Conservation (phyloP, 1,284 basidiomycete species). For the Cutaneotrichosporon spelunceum region DNA sequence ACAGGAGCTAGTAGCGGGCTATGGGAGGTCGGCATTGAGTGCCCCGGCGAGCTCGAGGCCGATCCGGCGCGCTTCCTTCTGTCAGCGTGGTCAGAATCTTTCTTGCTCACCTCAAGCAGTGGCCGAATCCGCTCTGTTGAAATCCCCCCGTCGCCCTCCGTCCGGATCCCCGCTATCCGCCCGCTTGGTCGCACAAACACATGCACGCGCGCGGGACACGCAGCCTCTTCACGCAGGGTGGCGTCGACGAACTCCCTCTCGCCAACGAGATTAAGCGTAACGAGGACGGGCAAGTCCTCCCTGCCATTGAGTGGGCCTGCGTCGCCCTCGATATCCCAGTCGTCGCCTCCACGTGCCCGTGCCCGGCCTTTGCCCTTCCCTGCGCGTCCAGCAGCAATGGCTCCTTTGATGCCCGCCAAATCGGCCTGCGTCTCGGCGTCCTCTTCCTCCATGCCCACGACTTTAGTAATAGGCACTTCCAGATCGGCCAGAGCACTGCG, state of each 20-base stretch:
- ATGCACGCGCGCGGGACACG: constrained; percentile 46
- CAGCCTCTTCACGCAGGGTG: constrained; percentile 45
- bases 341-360: constrained; percentile 41
- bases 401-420: constrained; percentile 47
- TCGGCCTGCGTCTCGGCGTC: constrained; percentile 19
- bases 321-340: constrained; percentile 50
- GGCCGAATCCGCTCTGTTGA: constrained; percentile 31
- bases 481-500: constrained; percentile 47
- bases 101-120: constrained; percentile 27
- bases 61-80: constrained; percentile 19
- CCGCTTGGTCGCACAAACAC: constrained; percentile 38
- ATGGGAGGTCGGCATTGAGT: constrained; percentile 23
- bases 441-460: constrained; percentile 34
- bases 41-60: constrained; percentile 16
- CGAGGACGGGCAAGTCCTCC: constrained; percentile 43
- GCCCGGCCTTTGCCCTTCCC: constrained; percentile 35
- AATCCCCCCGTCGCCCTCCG: constrained; percentile 45
- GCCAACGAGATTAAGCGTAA: constrained; percentile 44
- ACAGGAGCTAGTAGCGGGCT: too few species aligned
- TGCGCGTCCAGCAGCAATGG: constrained; percentile 30
- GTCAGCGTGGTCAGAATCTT: neutral
- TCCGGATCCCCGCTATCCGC: constrained; percentile 44
- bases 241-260: constrained; percentile 46
- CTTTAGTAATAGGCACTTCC: constrained; percentile 41
- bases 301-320: constrained; percentile 29